Percentiles rank a stretch among this genome's conserved stretches.
Conservation (phyloP, 345 rosid species). For the Pugionium dolabratum region DNA sequence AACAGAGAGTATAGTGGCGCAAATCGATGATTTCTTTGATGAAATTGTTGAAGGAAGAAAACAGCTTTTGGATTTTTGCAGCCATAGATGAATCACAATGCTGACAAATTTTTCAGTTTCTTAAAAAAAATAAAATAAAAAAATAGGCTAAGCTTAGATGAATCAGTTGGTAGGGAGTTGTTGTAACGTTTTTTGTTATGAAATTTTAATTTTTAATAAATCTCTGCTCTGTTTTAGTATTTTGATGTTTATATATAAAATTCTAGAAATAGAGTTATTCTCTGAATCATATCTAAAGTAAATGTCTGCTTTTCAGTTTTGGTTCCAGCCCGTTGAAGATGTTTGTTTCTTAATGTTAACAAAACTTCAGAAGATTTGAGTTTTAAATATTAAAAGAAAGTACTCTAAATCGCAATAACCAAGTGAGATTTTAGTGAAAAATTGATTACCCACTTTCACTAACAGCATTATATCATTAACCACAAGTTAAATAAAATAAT, state of each 20-base stretch:
- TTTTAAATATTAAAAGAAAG: neutral
- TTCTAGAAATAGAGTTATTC: slow-evolving; percentile 42
- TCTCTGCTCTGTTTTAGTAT: slow-evolving; percentile 17
- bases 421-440: neutral
- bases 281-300: slow-evolving; percentile 39
- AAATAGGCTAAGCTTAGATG: slow-evolving; percentile 37
- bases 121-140: neutral
- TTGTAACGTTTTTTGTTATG: slow-evolving; percentile 29
- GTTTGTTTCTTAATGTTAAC: neutral
- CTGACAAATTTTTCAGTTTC: slow-evolving; percentile 24
- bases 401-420: neutral
- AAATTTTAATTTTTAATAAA: neutral
- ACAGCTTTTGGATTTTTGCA: slow-evolving; percentile 77
- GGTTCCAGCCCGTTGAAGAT: slow-evolving; percentile 31
- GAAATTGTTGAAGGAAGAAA: slow-evolving; percentile 88
- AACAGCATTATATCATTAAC: slow-evolving; percentile 8
- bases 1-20: slow-evolving; percentile 61
- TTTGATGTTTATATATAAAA: slow-evolving; percentile 31
- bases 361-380: too few species aligned
- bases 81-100: slow-evolving; percentile 49
- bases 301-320: slow-evolving; percentile 42
- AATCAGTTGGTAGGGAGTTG: slow-evolving; percentile 42
- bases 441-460: slow-evolving; percentile 4
- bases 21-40: slow-evolving; percentile 88
- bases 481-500: neutral